These are phyloP conservation scores for Evansstolkia leycettana DNA, from an alignment of 495 filamentous ascomycete genomes.

Conservation along the genomic window DNA sequence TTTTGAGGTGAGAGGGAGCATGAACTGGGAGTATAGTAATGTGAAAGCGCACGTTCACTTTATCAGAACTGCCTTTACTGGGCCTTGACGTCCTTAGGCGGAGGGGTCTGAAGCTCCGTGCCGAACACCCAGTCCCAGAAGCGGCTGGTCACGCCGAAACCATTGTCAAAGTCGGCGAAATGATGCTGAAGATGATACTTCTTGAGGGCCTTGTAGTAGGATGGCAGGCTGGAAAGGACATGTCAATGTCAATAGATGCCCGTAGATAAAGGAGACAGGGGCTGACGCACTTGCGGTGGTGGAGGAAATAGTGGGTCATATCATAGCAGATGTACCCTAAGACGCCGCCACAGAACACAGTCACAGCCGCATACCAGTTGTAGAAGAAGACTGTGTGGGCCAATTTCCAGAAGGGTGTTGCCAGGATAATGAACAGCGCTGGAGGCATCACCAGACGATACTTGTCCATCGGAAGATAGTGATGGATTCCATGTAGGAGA, in stretches of 20 bases:
- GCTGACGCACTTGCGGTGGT: constrained; percentile 70
- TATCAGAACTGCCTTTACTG: constrained; percentile 24
- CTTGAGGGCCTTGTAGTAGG: constrained; percentile 81
- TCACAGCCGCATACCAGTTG: constrained; percentile 68
- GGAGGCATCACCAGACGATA: constrained; percentile 97
- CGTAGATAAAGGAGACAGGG: background rate
- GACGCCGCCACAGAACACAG: constrained; percentile 78
- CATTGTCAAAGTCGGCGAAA: constrained; percentile 91
- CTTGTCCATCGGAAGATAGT: constrained; percentile 97
- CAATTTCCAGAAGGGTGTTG: constrained; percentile 85
- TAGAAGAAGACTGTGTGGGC: constrained; percentile 75
- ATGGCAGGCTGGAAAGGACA: constrained; percentile 45
- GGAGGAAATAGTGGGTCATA: constrained; percentile 97
- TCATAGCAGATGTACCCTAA: constrained; percentile 97
- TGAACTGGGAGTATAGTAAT: too few relatives aligned
- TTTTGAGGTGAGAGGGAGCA: too few relatives aligned
- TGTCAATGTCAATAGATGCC: background rate
- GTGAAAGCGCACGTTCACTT: background rate
- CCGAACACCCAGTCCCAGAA: constrained; percentile 95
- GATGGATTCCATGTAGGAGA: constrained; percentile 91
- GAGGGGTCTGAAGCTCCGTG: constrained; percentile 53
- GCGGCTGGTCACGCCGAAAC: constrained; percentile 95
- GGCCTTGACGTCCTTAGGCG: constrained; percentile 41
- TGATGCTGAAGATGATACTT: constrained; percentile 96
- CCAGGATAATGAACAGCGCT: constrained; percentile 71